Evolutionary conservation across 768 basidiomycete species (phyloP), one percentile per base, ranked within the genome.

Genomic region (Agaricus sinodeliciosus): DNA sequence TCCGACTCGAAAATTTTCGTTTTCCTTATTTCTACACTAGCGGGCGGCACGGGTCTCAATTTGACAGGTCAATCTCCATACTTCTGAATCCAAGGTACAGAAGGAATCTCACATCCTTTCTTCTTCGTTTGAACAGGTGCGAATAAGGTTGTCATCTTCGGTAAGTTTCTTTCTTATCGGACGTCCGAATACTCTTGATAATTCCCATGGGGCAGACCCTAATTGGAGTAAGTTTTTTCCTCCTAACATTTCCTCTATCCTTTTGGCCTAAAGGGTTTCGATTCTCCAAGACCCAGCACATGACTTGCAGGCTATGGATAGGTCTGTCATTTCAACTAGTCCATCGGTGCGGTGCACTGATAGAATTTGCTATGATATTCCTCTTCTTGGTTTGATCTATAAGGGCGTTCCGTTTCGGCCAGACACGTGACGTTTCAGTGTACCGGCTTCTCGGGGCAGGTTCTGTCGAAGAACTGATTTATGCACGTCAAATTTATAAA

Each of bases 101-200:
- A 34, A 19, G 43, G 44, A 40, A 53, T 40, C 45, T 46, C 15
- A 46, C 28, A 47, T 28, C 37, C 40, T 16, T 46, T 37, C 27
- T 31, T 18, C 26, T 16, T 48, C 9, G 43, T 41, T 27, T 31
- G 49, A 40, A 6, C 25, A 70, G 87, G 87, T 3, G 94, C 95
- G 3, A 97, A 98, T 63, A 94, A 90, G 68, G 95, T 96, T 18
- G 88, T 94, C 25, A 88, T 94, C 39, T 92, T 95, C 64, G 88
- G 86, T 85, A 56, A 59, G 80, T 43, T 36, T 35, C 57, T 48
- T 31, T 11, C 44, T 31, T 3, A 26, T 53, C 39, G 48, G 26
- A 44, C 43, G 28, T 49, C 7, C 46, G 39, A 43, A 22, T 37
- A 16, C 15, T 39, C 19, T 26, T 41, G 2, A 27, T 18, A 60